Conservation (phyloP, 768 basidiomycete genomes). For the Boletus huronensis region DNA sequence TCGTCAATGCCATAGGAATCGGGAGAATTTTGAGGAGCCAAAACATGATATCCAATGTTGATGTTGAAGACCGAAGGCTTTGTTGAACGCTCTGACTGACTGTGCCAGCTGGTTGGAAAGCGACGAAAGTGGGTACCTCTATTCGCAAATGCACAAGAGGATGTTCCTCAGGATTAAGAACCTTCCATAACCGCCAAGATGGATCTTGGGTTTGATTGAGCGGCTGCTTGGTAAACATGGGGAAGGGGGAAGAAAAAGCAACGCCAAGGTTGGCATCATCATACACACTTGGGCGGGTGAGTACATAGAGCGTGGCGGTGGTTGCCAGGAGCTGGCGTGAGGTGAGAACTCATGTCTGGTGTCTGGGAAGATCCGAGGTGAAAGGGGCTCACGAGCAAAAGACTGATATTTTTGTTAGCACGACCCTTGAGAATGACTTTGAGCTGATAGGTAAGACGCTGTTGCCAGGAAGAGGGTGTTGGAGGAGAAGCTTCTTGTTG, state of each 20-base stretch:
- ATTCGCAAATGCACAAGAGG: slow-evolving; percentile 72
- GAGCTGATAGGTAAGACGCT: slow-evolving; percentile 17
- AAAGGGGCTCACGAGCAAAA: slow-evolving; percentile 60
- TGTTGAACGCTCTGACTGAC: slow-evolving; percentile 24
- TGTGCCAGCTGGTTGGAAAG: slow-evolving; percentile 48
- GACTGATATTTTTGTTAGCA: slow-evolving; percentile 72
- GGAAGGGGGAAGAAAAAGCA: slow-evolving; percentile 21
- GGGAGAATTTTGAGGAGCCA: slow-evolving; percentile 83
- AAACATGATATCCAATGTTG: slow-evolving; percentile 53
- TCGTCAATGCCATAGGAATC: slow-evolving; percentile 79
- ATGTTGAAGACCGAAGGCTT: slow-evolving; percentile 43
- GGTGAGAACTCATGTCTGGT: slow-evolving; percentile 1
- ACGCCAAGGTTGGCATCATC: slow-evolving; percentile 23
- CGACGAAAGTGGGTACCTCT: slow-evolving; percentile 74
- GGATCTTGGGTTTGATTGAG: slow-evolving; percentile 39
- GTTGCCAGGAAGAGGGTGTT: slow-evolving; percentile 33
- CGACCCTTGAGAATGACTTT: slow-evolving; percentile 58
- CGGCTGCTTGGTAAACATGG: slow-evolving; percentile 34
- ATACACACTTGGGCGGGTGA: slow-evolving; percentile 52
- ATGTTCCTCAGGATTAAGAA: slow-evolving; percentile 66
- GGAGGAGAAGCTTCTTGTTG: slow-evolving; percentile 23
- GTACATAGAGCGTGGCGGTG: slow-evolving; percentile 70
- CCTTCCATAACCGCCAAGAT: slow-evolving; percentile 71
- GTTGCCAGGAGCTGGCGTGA: slow-evolving; percentile 65
- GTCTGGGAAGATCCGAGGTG: neutral